phyloP scores from a whole-genome alignment of 1,284 basidiomycete genomes.

The Cryptococcus sp. region DNA sequence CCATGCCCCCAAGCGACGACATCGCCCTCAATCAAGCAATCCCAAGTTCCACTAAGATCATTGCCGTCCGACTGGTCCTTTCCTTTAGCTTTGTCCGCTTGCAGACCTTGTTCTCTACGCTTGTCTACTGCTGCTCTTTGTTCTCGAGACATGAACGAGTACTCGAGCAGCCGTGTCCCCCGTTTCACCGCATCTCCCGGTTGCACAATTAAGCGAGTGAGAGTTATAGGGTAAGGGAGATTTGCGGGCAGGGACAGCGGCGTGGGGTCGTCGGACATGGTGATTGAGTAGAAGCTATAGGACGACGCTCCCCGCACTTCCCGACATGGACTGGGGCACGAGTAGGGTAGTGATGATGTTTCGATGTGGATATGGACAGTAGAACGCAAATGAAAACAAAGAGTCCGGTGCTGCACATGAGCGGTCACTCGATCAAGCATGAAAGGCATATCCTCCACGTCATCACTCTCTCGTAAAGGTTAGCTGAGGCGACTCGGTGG shows the following conservation, averaged over 20 bases:
- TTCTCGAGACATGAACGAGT: constrained; percentile 61
- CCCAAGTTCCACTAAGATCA: constrained; percentile 68
- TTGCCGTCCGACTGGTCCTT: constrained; percentile 20
- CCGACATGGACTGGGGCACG: neutral
- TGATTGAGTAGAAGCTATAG: neutral
- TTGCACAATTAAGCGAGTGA: constrained; percentile 65
- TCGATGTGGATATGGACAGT: too few relatives aligned
- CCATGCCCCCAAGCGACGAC: constrained; percentile 45
- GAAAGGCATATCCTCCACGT: too few relatives aligned
- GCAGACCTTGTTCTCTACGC: constrained; percentile 13
- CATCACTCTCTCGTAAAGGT: too few relatives aligned
- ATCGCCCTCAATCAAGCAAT: constrained; percentile 73
- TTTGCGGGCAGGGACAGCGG: constrained; percentile 60
- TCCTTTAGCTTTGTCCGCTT: constrained; percentile 20
- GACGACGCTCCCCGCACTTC: neutral
- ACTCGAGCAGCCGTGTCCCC: constrained; percentile 73
- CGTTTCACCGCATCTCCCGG: constrained; percentile 59
- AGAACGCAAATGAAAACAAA: too few relatives aligned
- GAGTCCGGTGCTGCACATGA: too few relatives aligned
- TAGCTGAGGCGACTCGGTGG: too few relatives aligned
- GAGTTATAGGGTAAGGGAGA: constrained; percentile 75
- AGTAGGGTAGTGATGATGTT: neutral
- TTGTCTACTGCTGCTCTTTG: constrained; percentile 9
- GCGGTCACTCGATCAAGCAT: too few relatives aligned
- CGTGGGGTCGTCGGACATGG: constrained; percentile 44